Evolutionary conservation across 2,329 filamentous ascomycete species (phyloP), one percentile per base, ranked within the genome.

Genomic region (Penicillium sp.): DNA sequence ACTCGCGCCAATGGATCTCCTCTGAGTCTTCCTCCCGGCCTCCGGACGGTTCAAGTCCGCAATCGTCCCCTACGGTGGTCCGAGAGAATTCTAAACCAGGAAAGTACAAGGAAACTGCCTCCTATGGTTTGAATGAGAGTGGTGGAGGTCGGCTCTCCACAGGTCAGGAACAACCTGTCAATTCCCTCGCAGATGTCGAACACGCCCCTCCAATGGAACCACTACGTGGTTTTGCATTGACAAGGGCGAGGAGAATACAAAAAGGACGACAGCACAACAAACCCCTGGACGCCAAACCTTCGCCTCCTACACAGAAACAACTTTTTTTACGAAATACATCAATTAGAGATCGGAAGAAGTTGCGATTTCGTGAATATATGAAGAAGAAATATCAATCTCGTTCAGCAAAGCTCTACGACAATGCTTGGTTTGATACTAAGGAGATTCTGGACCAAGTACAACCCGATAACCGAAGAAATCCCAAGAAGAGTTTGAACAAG

Each of bases 381-480:
- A 57, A 43, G 31, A 9, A 57, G 49, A 42, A 55, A 22, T 50
- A 54, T 43, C 14, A 40, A n/a, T 32, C 42, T 38, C 1, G 22
- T 20, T 42, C 32, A 18, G 44, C 6, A 8, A 20, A 43, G 50
- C 50, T 24, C 26, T 34, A 32, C 31, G 47, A 58, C 50, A 53
- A 42, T 55, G 56, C n/a, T 53, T 72, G 68, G 68, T 58, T 52
- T 24, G 63, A 65, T 18, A 59, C 72, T n/a, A 62, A 65, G 53
- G 55, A 64, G 7, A 45, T 70, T 24, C 58, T 75, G 40, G 61
- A 68, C 49, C 29, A 53, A 7, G 45, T 72, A 24, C 60, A 67
- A 32, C 50, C 57, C 24, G 54, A 67, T 31, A 52, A 56, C 13
- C 61, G 50, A 2, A 53, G 53, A 16, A 58, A 52, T 35, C 42